A percentile compares a stretch with the other conserved stretches of the same genome.
Evolutionary conservation across 2,329 filamentous ascomycete genomes (phyloP).

Genomic region (Aureobasidium sp.): DNA sequence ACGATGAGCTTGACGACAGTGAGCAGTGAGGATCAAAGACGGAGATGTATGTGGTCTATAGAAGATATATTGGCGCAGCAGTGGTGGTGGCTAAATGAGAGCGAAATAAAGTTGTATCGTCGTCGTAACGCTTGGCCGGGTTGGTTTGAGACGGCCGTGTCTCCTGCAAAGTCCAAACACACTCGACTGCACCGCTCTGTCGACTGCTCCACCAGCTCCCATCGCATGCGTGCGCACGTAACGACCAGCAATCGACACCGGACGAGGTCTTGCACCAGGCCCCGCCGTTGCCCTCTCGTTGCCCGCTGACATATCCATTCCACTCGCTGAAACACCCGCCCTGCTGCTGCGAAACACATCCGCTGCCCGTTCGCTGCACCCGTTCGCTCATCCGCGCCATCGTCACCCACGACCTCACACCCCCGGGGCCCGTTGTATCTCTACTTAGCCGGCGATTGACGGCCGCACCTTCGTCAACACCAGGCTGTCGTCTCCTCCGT

Average conservation of each 20-base stretch:
- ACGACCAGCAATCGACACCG: slow-evolving; percentile 1
- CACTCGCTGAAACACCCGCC: slow-evolving; percentile 4
- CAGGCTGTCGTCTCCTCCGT: background rate
- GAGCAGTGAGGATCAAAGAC: no score
- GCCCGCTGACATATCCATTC: background rate
- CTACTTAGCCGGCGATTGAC: slow-evolving; percentile 6
- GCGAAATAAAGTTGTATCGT: slow-evolving; percentile 3
- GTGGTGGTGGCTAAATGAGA: background rate
- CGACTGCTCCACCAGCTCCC: background rate
- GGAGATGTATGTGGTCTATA: background rate
- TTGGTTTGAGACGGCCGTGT: background rate
- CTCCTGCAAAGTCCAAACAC: slow-evolving; percentile 6
- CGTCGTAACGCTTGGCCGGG: background rate
- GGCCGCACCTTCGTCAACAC: background rate
- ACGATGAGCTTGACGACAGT: background rate
- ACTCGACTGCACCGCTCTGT: background rate
- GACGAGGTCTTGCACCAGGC: background rate
- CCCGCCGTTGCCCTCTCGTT: background rate
- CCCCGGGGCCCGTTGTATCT: background rate
- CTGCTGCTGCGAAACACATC: slow-evolving; percentile 2
- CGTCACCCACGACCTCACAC: background rate
- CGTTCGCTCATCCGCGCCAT: slow-evolving; percentile 1
- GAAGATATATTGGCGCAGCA: background rate
- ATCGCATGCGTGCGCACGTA: slow-evolving; percentile 12
- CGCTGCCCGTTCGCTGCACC: background rate